Evolutionary conservation across 2,329 filamentous ascomycete species (phyloP), one percentile per base, ranked within the genome.

Genomic region (Fusarium sp.): DNA sequence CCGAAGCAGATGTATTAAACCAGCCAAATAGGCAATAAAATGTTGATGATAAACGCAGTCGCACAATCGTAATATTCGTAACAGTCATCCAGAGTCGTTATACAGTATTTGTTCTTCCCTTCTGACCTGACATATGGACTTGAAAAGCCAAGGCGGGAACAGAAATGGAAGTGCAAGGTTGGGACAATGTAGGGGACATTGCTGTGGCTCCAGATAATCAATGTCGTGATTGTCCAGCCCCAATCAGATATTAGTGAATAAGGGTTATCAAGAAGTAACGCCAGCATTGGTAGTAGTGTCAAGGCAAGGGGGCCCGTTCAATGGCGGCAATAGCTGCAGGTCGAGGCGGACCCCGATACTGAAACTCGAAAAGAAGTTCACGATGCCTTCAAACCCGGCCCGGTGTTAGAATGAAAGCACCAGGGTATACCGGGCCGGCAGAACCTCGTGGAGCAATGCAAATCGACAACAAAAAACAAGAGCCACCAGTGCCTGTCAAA

Each of bases 31-130:
- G 59, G 55, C 67, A 65, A 52, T 65, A 57, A 67, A 61, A 67
- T 66, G 59, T 64, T 63, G 58, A 66, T 67, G 37, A 74, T 70
- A 73, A 67, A 65, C 57, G 66, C 64, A 71, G 67, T 59, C 57
- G 57, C 55, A 70, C 67, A 70, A 56, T 76, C 74, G 60, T 76
- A 56, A 61, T 73, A 64, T 64, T 76, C 74, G 61, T 76, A 74
- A 76, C 65, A 69, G 72, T 76, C 74, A 65, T 76, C 62, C 73
- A 75, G 71, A 67, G 69, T 76, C 74, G 68, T 76, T 63, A 74
- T 75, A 69, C 67, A 71, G 67, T 66, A 48, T 66, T 70, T 62
- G 51, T 52, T 52, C 53, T 55, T 59, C 40, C 30, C 51, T 49
- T 61, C 47, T 25, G 40, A n/a, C 40, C 45, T 37, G 29, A 30